Percentiles rank a stretch among this genome's conserved stretches.
Evolutionary conservation across 2,329 filamentous ascomycete species (phyloP).

Genomic region (Lachnellula arida): DNA sequence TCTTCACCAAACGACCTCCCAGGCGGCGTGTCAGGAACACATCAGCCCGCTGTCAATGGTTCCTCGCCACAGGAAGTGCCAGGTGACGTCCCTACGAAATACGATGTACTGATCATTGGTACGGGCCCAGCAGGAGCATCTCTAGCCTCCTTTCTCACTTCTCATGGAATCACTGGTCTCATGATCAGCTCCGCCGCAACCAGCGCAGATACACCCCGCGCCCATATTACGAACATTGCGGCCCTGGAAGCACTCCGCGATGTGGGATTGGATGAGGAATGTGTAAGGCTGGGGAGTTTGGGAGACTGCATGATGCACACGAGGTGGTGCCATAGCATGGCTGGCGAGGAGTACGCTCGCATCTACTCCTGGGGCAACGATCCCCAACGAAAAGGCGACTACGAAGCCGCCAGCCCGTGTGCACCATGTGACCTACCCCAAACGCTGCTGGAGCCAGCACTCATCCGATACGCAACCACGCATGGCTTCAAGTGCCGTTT

Average conservation of each 20-base stretch:
- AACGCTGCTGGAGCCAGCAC: constrained; percentile 43
- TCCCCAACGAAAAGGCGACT: constrained; percentile 38
- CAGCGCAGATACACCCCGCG: constrained; percentile 52
- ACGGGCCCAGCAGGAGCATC: constrained; percentile 51
- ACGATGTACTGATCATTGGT: constrained; percentile 46
- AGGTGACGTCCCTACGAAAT: too few relatives aligned
- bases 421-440: constrained; percentile 41
- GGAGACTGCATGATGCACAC: constrained; percentile 44
- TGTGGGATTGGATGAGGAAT: constrained; percentile 43
- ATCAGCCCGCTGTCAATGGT: neutral
- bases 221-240: constrained; percentile 56
- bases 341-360: constrained; percentile 47
- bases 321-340: constrained; percentile 49
- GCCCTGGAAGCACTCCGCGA: constrained; percentile 52
- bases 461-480: constrained; percentile 38
- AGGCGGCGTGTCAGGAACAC: too few relatives aligned
- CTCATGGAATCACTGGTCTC: constrained; percentile 45
- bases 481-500: constrained; percentile 40
- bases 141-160: constrained; percentile 48
- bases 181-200: constrained; percentile 46
- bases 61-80: constrained; percentile 25
- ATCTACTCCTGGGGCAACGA: constrained; percentile 48
- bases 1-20: too few relatives aligned
- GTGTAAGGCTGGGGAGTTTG: constrained; percentile 33
- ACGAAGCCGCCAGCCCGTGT: constrained; percentile 40